Percentiles rank a stretch among this genome's conserved stretches.
Evolutionary conservation across 768 basidiomycete genomes (phyloP).

Genomic region (Trametes coccinea): DNA sequence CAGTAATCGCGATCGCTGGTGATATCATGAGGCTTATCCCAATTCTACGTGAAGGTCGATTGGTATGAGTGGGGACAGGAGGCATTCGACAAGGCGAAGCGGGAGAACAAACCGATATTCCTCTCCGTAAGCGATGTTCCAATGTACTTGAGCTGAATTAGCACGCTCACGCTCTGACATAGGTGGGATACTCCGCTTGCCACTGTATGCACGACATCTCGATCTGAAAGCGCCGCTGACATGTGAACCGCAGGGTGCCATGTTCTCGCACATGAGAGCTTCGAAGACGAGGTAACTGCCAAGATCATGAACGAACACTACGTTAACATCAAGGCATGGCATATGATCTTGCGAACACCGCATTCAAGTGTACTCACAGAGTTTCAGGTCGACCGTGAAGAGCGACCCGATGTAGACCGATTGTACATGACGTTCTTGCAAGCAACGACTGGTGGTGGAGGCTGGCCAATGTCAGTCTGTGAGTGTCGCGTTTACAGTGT

Average conservation of each 20-base stretch:
- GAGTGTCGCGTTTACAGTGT: background rate
- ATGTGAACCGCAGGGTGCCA: conserved; percentile 25
- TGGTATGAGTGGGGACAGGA: conserved; percentile 33
- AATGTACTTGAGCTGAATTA: background rate
- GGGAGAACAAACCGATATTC: conserved; percentile 37
- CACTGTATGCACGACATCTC: conserved; percentile 31
- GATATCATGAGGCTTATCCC: background rate
- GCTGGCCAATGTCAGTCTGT: conserved; percentile 39
- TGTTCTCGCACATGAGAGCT: conserved; percentile 37
- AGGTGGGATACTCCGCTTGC: conserved; percentile 44
- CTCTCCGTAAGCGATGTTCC: conserved; percentile 27
- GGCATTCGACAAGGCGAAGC: conserved; percentile 30
- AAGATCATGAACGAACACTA: conserved; percentile 42
- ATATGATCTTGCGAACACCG: background rate
- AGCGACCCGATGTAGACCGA: conserved; percentile 44
- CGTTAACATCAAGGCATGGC: conserved; percentile 37
- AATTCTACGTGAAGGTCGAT: conserved; percentile 22
- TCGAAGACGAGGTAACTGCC: conserved; percentile 40
- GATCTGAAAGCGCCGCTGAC: too few relatives aligned
- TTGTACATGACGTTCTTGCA: conserved; percentile 46
- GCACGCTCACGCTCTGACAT: background rate
- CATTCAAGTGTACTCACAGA: background rate
- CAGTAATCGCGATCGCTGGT: background rate
- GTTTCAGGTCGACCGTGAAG: conserved; percentile 40
- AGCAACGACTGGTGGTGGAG: conserved; percentile 33